A percentile compares a stretch with the other conserved stretches of the same genome.
Conservation (phyloP, 1,284 basidiomycete species). For the Trichosporon coremiiforme region DNA sequence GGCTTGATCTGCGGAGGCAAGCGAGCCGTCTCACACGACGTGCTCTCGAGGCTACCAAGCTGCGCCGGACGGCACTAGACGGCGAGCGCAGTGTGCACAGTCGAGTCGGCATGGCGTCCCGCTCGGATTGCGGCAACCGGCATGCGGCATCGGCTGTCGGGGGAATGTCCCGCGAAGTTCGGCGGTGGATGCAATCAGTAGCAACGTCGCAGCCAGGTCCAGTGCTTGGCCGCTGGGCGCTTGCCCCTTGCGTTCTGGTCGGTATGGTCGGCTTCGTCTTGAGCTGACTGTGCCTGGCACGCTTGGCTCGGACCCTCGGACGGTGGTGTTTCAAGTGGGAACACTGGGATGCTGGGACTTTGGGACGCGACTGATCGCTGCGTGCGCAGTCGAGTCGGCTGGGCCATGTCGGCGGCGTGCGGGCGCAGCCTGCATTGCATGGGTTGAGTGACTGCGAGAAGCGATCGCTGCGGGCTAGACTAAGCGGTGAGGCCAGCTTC, state of each 20-base stretch:
- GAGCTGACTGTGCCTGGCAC: neutral
- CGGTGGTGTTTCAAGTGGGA: constrained; percentile 1
- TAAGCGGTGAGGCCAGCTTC: neutral
- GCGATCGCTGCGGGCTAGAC: neutral
- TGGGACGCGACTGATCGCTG: neutral
- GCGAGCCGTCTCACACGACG: neutral
- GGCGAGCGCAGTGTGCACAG: neutral
- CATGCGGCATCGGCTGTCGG: neutral
- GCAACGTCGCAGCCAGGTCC: neutral
- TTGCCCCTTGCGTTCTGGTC: neutral
- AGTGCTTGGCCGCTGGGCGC: neutral
- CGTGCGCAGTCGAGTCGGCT: neutral
- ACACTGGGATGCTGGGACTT: neutral
- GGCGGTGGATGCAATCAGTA: neutral
- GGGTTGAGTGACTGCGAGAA: neutral
- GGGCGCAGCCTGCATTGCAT: neutral
- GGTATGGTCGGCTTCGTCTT: no score
- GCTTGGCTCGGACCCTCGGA: constrained; percentile 7
- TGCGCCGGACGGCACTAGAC: neutral
- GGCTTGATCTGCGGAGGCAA: neutral
- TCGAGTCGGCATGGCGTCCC: neutral
- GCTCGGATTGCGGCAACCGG: no score
- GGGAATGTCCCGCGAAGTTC: neutral
- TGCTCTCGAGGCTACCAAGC: no score
- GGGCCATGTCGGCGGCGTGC: no score